Evolutionary conservation across 768 basidiomycete species (phyloP), one percentile per base, ranked within the genome.

Genomic region (Auriculariales sp.): DNA sequence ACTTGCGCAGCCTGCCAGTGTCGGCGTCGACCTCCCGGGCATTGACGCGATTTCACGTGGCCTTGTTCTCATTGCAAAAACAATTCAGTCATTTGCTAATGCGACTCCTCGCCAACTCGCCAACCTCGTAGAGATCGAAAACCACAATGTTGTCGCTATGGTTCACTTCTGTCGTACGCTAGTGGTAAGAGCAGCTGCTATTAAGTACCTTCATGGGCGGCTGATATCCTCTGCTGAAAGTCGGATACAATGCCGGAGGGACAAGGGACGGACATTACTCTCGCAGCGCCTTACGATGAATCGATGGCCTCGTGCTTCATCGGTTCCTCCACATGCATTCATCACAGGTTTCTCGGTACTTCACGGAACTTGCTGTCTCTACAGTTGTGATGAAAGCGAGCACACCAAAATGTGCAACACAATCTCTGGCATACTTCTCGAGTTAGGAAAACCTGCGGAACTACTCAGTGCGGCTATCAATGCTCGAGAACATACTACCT

Each of bases 1-100:
- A 0, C 78, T 97, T 27, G 87, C 93, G 4, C 70, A 84, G 0
- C 92, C 92, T 0, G 87, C 89, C 57, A 77, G 68, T 7, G 77
- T 95, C 14, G 93, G 95, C 57, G 69, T 95, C 33, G 82, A 88
- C 53, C 59, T 90, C 0, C 39, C 39, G 5, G 83, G 85, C 0
- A 71, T n/a, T n/a, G n/a, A 44, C 22, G 28, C 58, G 2, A 71
- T 86, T 48, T 80, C 86, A n/a, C 78, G 84, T 34, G 91, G 88
- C n/a, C 68, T 94, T 12, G 81, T 87, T 72, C 69, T 86, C 46
- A 83, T 95, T 54, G 85, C 89, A 33, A 95, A 93, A 66, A 80
- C 93, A 49, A 81, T 95, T 36, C 91, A 94, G 64, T 91, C 89
- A 58, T 65, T 95, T 28, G 91, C 91, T 17, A 97, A 95, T 65